phyloP scores from a whole-genome alignment of 805 yeast species.

The Geotrichum ghanense region DNA sequence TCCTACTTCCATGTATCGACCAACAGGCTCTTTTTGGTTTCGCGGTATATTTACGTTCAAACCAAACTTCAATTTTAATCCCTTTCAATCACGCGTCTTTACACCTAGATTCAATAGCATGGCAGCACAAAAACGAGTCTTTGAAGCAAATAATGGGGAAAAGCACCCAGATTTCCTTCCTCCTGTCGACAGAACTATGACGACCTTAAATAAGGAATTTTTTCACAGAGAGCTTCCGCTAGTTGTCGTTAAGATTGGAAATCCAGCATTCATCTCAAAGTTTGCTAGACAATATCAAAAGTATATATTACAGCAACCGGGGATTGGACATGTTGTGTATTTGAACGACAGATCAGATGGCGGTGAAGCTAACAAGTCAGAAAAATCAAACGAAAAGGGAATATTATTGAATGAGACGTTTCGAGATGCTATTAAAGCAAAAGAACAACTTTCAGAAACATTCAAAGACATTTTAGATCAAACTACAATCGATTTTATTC shows the following conservation, averaged over 20 bases:
- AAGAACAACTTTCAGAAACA: slow-evolving; percentile 29
- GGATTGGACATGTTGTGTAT: slow-evolving; percentile 57
- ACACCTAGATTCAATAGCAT: neutral
- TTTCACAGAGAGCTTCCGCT: slow-evolving; percentile 49
- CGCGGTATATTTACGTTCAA: too few relatives aligned
- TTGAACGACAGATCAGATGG: slow-evolving; percentile 8
- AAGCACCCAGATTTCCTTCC: slow-evolving; percentile 29
- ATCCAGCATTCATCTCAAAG: slow-evolving; percentile 46
- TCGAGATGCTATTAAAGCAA: slow-evolving; percentile 28
- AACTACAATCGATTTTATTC: slow-evolving; percentile 35
- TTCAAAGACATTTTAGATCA: slow-evolving; percentile 38
- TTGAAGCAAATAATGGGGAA: neutral
- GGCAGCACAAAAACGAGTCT: neutral
- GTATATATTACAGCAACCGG: slow-evolving; percentile 61
- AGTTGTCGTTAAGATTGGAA: slow-evolving; percentile 58
- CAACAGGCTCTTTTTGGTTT: too few relatives aligned
- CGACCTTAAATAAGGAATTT: slow-evolving; percentile 48
- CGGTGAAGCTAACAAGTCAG: slow-evolving; percentile 9
- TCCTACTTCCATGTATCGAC: too few relatives aligned
- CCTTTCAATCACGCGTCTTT: too few relatives aligned
- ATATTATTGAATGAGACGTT: slow-evolving; percentile 51
- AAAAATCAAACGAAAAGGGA: slow-evolving; percentile 30
- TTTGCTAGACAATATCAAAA: slow-evolving; percentile 47
- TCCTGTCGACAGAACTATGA: slow-evolving; percentile 60
- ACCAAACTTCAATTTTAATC: too few relatives aligned